A percentile compares a stretch with the other conserved stretches of the same genome.
Conservation (phyloP, 2,329 filamentous ascomycete species). For the Nemania abortiva region DNA sequence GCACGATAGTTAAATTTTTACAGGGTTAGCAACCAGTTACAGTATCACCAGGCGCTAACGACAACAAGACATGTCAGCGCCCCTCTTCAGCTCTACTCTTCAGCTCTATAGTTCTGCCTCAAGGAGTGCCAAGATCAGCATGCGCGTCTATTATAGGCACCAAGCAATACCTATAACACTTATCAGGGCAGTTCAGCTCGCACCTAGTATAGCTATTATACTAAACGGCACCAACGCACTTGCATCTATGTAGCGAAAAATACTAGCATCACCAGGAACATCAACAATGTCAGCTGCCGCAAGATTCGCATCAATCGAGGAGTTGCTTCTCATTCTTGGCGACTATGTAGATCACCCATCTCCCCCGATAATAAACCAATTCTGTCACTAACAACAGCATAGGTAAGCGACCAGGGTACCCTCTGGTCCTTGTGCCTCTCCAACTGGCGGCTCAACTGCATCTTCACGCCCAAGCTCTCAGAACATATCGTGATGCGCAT, state of each 20-base stretch:
- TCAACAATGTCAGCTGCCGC: conserved; percentile 22
- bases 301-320: conserved; percentile 33
- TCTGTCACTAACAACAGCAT: not conserved
- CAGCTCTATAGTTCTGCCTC: conserved; percentile 18
- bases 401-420: conserved; percentile 28
- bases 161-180: not conserved
- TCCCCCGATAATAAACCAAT: no score
- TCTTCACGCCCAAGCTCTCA: conserved; percentile 33
- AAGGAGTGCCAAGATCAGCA: conserved; percentile 5
- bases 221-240: not conserved
- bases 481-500: conserved; percentile 23
- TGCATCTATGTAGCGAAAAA: not conserved
- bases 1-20: no score
- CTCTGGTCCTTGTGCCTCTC: conserved; percentile 35
- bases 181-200: not conserved
- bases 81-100: conserved; percentile 5
- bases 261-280: no score
- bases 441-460: conserved; percentile 30
- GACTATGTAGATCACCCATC: conserved; percentile 25
- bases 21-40: not conserved
- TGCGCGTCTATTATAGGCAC: conserved; percentile 20
- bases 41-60: not conserved
- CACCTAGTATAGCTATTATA: not conserved
- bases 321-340: conserved; percentile 31
- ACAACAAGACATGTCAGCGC: conserved; percentile 8